Base-by-base conservation (phyloP, 176 grass and related monocot genomes). In the Poa pratensis region DNA sequence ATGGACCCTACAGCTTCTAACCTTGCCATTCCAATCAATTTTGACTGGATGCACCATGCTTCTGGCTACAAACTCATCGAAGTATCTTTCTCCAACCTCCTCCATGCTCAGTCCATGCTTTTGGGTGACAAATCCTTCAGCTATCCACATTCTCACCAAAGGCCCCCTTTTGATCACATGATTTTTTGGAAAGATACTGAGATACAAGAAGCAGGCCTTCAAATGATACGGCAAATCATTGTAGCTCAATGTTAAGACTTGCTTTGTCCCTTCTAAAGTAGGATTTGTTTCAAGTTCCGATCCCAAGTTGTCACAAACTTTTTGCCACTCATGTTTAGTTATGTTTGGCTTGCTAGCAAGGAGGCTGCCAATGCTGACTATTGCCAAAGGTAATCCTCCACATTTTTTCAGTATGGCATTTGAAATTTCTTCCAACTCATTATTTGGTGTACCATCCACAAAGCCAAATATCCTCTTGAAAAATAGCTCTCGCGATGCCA, bases 201-300 rank as follows among this genome's bases (percentile, higher is more conserved):
- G 60, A 58, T 81, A 87, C 55, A 87, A 53, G 58, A 82, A 75
- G 51, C 85, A 87, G 6, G 85, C 52, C 67, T 87, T 82, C 43
- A 87, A 26, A 82, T 87, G 34, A 39, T 87, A 64, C 18, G 85
- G 85, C 28, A 87, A 43, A 54, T 87, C 70, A 76, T 87, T 82
- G 17, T 66, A 66, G 28, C 62, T 66, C 15, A 66, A 66, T 18
- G 28, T 32, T 66, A 66, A 66, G 27, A 66, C 62, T 66, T 18
- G 62, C 28, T 34, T 18, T 5, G 62, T 66, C 62, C 62, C 62
- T 66, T 66, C 62, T 6, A 66, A 27, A 18, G 62, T 66, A 9
- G 62, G 62, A 34, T 32, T 66, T 34, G 28, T 17, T 66, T 66
- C 62, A 32, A 66, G 62, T 66, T 66, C 62, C 32, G 62, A 66